Conservation (phyloP, 2,329 filamentous ascomycete species). For the Penicillium sp. region DNA sequence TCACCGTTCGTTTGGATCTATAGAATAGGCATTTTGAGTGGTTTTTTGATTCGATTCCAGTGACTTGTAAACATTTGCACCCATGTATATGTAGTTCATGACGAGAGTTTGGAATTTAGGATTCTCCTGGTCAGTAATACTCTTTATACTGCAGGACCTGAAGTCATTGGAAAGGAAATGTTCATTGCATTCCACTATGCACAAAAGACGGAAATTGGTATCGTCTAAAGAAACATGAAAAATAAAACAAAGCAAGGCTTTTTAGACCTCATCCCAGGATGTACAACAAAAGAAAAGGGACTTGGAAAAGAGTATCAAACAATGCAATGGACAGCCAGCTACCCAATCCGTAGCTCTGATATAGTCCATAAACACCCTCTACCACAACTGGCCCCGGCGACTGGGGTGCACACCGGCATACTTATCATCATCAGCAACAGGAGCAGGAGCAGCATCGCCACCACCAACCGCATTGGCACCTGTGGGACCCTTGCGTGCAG, state of each 20-base stretch:
- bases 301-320: not conserved
- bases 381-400: conserved; percentile 40
- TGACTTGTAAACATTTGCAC: not conserved
- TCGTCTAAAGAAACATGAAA: not conserved
- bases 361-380: not conserved
- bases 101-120: too few species aligned
- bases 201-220: conserved; percentile 5
- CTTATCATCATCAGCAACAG: conserved; percentile 22
- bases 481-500: conserved; percentile 21
- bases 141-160: not conserved
- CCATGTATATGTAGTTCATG: too few species aligned
- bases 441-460: not conserved
- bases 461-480: conserved; percentile 21
- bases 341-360: not conserved
- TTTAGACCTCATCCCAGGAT: not conserved
- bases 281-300: conserved; percentile 1
- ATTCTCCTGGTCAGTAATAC: not conserved
- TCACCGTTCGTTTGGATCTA: not conserved
- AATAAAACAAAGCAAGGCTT: not conserved
- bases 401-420: conserved; percentile 47
- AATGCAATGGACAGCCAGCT: not conserved
- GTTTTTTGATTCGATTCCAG: not conserved
- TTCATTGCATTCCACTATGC: conserved; percentile 1
- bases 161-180: not conserved
- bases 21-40: not conserved